phyloP scores from a whole-genome alignment of 108 stramenopile genomes.

The Nitzschia sp. region DNA sequence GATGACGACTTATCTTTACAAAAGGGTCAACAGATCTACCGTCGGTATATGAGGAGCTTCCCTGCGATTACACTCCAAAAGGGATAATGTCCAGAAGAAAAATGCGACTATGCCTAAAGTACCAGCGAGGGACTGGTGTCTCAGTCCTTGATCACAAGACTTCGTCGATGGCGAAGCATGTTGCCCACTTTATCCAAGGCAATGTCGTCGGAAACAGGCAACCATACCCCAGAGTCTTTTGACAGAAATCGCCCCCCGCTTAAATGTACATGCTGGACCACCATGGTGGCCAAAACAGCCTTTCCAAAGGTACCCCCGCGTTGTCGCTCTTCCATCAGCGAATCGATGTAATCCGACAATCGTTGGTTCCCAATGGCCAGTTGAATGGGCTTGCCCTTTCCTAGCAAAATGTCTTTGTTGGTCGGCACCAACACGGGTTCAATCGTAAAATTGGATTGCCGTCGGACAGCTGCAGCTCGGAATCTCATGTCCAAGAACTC shows the following conservation, averaged over 20 bases:
- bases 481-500: constrained; percentile 7
- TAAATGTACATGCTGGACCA: constrained; percentile 9
- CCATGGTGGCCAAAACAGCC: constrained; percentile 12
- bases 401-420: constrained; percentile 3
- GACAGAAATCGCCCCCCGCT: constrained; percentile 16
- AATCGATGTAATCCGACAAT: not conserved
- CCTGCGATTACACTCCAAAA: too few relatives aligned
- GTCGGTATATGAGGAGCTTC: too few relatives aligned
- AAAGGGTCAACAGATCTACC: too few relatives aligned
- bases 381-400: constrained; percentile 9
- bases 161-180: too few relatives aligned
- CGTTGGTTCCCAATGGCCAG: not conserved
- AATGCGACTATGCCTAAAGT: too few relatives aligned
- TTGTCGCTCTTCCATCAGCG: not conserved
- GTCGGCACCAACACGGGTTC: not conserved
- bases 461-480: not conserved
- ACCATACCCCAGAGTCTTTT: constrained; percentile 14
- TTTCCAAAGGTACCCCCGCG: constrained; percentile 4
- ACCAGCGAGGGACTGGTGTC: too few relatives aligned
- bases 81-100: too few relatives aligned
- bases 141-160: too few relatives aligned
- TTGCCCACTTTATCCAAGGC: constrained; percentile 21
- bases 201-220: constrained; percentile 9
- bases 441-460: not conserved
- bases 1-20: too few relatives aligned